Percentiles rank a stretch among this genome's conserved stretches.
These are phyloP conservation scores for Cryptococcus wingfieldii DNA, from an alignment of 1,284 basidiomycete species.

Conservation along the genomic window DNA sequence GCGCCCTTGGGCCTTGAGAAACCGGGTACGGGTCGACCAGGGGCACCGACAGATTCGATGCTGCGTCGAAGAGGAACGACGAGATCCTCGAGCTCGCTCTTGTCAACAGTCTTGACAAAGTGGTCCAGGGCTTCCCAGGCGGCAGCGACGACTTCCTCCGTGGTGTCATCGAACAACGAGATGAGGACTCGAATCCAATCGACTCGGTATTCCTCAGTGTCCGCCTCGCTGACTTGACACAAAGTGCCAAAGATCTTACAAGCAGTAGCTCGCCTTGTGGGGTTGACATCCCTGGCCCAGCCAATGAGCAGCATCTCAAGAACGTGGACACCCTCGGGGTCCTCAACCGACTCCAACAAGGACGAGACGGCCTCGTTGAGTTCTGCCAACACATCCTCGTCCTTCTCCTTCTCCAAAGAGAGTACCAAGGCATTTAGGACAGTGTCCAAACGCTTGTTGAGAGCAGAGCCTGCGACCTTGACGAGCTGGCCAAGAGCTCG, in stretches of 20 bases:
- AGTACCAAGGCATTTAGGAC: slow-evolving; percentile 73
- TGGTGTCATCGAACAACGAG: slow-evolving; percentile 74
- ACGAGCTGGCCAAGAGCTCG: slow-evolving; percentile 84
- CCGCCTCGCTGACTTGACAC: slow-evolving; percentile 71
- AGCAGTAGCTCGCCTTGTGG: slow-evolving; percentile 68
- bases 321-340: slow-evolving; percentile 79
- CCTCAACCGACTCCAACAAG: slow-evolving; percentile 70
- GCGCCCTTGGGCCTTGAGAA: slow-evolving; percentile 87
- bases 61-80: slow-evolving; percentile 83
- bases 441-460: slow-evolving; percentile 74
- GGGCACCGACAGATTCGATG: slow-evolving; percentile 78
- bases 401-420: slow-evolving; percentile 57
- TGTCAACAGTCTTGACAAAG: slow-evolving; percentile 85
- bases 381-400: slow-evolving; percentile 67
- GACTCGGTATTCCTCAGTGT: slow-evolving; percentile 75
- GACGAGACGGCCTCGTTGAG: slow-evolving; percentile 71
- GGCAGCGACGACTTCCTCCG: slow-evolving; percentile 69
- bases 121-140: slow-evolving; percentile 80
- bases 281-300: slow-evolving; percentile 75
- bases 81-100: slow-evolving; percentile 85
- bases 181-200: slow-evolving; percentile 96
- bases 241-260: slow-evolving; percentile 73
- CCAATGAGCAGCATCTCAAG: slow-evolving; percentile 84
- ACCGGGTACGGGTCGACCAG: slow-evolving; percentile 75
- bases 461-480: slow-evolving; percentile 83